These are phyloP conservation scores for Henckelia pumila DNA, from an alignment of 257 asterid species.

Conservation along the genomic window DNA sequence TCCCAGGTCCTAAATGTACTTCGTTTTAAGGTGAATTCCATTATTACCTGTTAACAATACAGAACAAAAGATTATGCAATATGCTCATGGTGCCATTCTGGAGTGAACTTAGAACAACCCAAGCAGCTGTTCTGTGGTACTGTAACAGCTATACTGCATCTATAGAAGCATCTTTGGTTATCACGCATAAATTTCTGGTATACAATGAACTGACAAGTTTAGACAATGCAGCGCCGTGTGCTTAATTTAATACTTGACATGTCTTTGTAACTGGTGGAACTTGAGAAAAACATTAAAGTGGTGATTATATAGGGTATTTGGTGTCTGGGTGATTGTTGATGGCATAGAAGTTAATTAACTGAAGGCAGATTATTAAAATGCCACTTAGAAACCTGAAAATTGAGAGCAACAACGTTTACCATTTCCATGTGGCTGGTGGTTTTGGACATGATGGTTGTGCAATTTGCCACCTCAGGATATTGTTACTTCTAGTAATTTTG, in stretches of 20 bases:
- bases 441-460: neutral
- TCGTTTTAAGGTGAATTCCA: neutral
- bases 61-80: neutral
- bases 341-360: neutral
- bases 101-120: too few relatives aligned
- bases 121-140: neutral
- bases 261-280: neutral
- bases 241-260: neutral
- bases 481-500: neutral
- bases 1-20: neutral
- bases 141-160: neutral
- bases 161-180: neutral
- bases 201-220: neutral
- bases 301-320: neutral
- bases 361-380: neutral
- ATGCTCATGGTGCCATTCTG: neutral
- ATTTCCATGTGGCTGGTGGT: conserved; percentile 1
- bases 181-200: neutral
- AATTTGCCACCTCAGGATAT: neutral
- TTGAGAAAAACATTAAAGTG: neutral
- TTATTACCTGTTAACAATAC: neutral
- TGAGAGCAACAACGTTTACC: neutral
- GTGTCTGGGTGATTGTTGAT: neutral
- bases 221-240: neutral
- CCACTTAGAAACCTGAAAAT: neutral